A percentile compares a stretch with the other conserved stretches of the same genome.
phyloP scores from a whole-genome alignment of 768 basidiomycete species.

The Suillus paluster region DNA sequence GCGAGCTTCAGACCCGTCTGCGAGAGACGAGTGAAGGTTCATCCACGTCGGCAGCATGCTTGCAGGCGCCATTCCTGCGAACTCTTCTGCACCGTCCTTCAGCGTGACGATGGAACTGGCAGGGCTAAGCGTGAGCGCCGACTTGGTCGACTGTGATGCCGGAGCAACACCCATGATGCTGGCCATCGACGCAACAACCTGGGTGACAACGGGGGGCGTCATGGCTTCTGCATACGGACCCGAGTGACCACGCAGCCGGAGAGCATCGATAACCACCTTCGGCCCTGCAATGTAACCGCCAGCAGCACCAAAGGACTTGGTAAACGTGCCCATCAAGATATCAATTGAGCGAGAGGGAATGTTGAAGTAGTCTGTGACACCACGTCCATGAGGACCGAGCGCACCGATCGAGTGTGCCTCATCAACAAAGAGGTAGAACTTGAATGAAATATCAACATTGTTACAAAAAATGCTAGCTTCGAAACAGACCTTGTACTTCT shows the following conservation, averaged over 20 bases:
- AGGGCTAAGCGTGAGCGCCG: constrained; percentile 36
- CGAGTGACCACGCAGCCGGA: constrained; percentile 82
- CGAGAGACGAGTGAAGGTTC: constrained; percentile 67
- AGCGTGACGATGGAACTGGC: constrained; percentile 33
- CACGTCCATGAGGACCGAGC: constrained; percentile 91
- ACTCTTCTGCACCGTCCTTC: constrained; percentile 44
- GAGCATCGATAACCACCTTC: constrained; percentile 77
- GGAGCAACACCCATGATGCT: constrained; percentile 90
- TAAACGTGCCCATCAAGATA: constrained; percentile 98
- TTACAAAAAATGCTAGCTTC: neutral
- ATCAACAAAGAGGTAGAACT: constrained; percentile 97
- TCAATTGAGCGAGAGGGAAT: constrained; percentile 83
- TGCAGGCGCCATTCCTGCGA: constrained; percentile 73
- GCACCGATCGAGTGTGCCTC: constrained; percentile 99
- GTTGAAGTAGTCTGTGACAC: constrained; percentile 93
- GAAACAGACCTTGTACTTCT: constrained; percentile 83
- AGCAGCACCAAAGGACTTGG: constrained; percentile 91
- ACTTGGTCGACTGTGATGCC: constrained; percentile 32
- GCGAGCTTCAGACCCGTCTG: constrained; percentile 84
- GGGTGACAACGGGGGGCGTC: constrained; percentile 88
- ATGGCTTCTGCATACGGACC: constrained; percentile 89
- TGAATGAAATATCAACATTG: constrained; percentile 39
- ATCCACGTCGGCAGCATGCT: constrained; percentile 78
- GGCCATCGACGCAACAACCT: constrained; percentile 91
- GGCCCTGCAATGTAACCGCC: constrained; percentile 94